Base-by-base conservation (phyloP, 1,139 yeast genomes). In the Hyphopichia khmerensis region DNA sequence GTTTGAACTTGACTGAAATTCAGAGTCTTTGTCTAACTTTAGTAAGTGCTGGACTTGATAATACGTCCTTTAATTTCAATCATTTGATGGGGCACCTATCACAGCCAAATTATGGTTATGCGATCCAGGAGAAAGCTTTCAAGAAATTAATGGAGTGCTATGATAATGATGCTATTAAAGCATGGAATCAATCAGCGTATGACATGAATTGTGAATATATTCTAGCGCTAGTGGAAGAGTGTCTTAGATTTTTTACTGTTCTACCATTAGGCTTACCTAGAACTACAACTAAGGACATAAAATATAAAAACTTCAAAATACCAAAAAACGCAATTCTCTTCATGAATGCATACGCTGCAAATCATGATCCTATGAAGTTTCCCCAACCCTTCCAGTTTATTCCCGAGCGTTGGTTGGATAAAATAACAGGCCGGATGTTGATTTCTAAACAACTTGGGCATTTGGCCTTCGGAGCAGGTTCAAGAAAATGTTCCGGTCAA, bases 11-110 rank as follows among this genome's bases (percentile, higher is more conserved):
- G 1, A 60, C 61, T 2, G 89, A 85, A 53, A 59, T 84, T 38
- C 72, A 73, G 42, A 80, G 88, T 38, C 72, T 84, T 7, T 84
- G 91, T 55, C 64, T 86, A 37, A 83, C 93, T 0, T 80, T 85
- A 84, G 83, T 86, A 0, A 83, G 90, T 50, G 93, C 93, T 4
- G 95, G 95, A 0, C 63, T 86, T 29, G 93, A 86, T 55, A 86
- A 87, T 46, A 79, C 85, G 0, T 85, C 91, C 0, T 67, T 84
- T 26, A 84, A 79, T 42, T 64, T 85, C 43, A 76, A 78, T 48
- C 80, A 81, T 49, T 69, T 84, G 13, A 55, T 84, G 47, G 88
- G 88, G 0, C 84, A 81, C 39, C 62, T 86, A 41, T 73, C 85
- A 1, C 78, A 74, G 29, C 71, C 78, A 2, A 41, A 41, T 4